phyloP scores from a whole-genome alignment of 208 protist genomes.

The Phytomonas francai region DNA sequence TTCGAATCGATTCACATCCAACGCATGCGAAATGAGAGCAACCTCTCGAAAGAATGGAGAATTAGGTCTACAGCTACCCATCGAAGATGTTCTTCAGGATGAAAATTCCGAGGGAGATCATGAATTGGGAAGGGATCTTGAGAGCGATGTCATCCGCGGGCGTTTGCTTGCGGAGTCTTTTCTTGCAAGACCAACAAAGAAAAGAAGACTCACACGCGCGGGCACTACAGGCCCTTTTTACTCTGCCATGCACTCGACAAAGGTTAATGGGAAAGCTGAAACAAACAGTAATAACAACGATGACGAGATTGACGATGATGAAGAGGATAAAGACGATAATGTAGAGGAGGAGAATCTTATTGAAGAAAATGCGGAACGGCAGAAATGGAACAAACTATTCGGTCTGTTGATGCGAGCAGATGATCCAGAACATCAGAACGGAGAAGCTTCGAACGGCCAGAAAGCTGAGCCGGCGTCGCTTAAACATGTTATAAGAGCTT shows the following conservation, averaged over 20 bases:
- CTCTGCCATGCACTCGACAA: slow-evolving; percentile 1
- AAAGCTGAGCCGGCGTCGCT: neutral
- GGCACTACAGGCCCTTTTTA: neutral
- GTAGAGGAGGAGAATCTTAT: neutral
- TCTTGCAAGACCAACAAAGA: neutral
- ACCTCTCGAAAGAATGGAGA: neutral
- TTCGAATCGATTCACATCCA: neutral
- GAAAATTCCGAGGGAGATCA: neutral
- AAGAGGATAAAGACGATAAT: neutral
- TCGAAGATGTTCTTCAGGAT: neutral
- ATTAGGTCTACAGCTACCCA: neutral
- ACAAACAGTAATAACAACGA: slow-evolving; percentile 11
- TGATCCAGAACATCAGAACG: slow-evolving; percentile 2
- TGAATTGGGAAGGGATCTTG: neutral
- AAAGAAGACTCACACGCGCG: neutral
- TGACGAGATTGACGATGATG: slow-evolving; percentile 5
- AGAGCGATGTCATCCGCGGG: neutral
- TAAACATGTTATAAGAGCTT: neutral
- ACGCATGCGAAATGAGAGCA: neutral
- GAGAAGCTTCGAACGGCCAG: neutral
- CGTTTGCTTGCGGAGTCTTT: neutral
- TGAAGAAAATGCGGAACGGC: slow-evolving; percentile 2
- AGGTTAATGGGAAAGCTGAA: neutral
- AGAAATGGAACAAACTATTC: slow-evolving; percentile 4
- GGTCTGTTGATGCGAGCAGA: neutral